These are phyloP conservation scores for Linderniella brevidens DNA, from an alignment of 257 asterid species.

Conservation along the genomic window DNA sequence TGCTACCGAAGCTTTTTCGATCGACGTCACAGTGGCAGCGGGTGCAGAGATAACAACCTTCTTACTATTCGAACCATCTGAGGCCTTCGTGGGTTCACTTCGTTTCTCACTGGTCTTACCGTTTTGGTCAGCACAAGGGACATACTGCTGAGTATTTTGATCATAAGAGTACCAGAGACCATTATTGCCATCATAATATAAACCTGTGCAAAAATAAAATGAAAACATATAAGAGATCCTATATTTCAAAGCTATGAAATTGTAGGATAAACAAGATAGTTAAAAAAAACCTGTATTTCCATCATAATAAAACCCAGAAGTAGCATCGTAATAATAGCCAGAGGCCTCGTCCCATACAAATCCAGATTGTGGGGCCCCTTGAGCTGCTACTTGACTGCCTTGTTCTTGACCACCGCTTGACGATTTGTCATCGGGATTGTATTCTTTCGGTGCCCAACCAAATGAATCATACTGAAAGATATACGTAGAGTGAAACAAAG, in stretches of 20 bases:
- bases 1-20: slow-evolving; percentile 71
- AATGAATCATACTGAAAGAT: slow-evolving; percentile 73
- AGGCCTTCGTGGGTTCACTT: slow-evolving; percentile 27
- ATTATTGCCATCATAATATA: slow-evolving; percentile 87
- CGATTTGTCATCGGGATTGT: slow-evolving; percentile 73
- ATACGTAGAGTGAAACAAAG: neutral
- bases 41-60: slow-evolving; percentile 92
- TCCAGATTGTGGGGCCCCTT: slow-evolving; percentile 69
- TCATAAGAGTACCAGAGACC: slow-evolving; percentile 88
- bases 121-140: slow-evolving; percentile 69
- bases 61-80: slow-evolving; percentile 38
- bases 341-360: slow-evolving; percentile 99
- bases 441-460: slow-evolving; percentile 98
- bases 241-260: neutral
- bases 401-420: slow-evolving; percentile 41
- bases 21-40: slow-evolving; percentile 61
- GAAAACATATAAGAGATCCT: slow-evolving; percentile 5
- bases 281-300: slow-evolving; percentile 66
- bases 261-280: neutral
- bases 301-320: slow-evolving; percentile 95
- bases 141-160: slow-evolving; percentile 64
- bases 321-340: slow-evolving; percentile 90
- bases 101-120: slow-evolving; percentile 48
- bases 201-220: slow-evolving; percentile 27
- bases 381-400: slow-evolving; percentile 33